Conservation (phyloP, 371 early-diverging fungal genomes). For the Apophysomyces sp. region DNA sequence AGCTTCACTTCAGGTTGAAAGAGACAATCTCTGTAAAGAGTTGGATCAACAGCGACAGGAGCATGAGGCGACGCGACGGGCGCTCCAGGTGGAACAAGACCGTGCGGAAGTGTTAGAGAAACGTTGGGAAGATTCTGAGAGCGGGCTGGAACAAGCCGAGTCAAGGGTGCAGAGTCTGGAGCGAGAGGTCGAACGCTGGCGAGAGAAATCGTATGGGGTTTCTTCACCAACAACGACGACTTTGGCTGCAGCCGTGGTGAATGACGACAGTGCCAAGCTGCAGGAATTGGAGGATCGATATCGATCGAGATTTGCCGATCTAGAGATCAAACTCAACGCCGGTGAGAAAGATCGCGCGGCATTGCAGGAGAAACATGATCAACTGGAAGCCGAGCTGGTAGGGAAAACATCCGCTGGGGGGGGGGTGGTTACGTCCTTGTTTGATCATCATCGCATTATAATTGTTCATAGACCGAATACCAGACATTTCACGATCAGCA, state of each 20-base stretch:
- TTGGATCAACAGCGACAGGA: neutral
- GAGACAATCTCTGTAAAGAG: neutral
- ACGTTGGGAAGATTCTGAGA: slow-evolving; percentile 30
- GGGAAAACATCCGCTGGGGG: neutral
- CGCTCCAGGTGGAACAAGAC: slow-evolving; percentile 17
- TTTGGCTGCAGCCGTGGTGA: no score
- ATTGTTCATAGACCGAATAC: slow-evolving; percentile 4
- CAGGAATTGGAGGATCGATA: slow-evolving; percentile 12
- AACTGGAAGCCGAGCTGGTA: slow-evolving; percentile 17
- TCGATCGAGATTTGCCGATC: neutral
- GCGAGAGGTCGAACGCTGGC: slow-evolving; percentile 21
- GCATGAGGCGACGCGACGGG: neutral
- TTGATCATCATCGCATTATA: neutral
- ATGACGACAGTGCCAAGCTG: slow-evolving; percentile 9
- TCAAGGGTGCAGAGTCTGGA: slow-evolving; percentile 32
- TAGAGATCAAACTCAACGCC: neutral
- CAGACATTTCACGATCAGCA: slow-evolving; percentile 19
- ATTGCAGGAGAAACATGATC: slow-evolving; percentile 26
- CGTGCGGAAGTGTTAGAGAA: slow-evolving; percentile 26
- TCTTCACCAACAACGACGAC: no score
- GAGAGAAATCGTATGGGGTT: slow-evolving; percentile 15
- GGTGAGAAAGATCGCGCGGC: neutral
- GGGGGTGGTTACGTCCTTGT: no score
- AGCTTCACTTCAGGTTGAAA: neutral
- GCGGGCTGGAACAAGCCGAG: slow-evolving; percentile 34